phyloP scores from a whole-genome alignment of 2,329 filamentous ascomycete genomes.

The Escovopsis sp. region DNA sequence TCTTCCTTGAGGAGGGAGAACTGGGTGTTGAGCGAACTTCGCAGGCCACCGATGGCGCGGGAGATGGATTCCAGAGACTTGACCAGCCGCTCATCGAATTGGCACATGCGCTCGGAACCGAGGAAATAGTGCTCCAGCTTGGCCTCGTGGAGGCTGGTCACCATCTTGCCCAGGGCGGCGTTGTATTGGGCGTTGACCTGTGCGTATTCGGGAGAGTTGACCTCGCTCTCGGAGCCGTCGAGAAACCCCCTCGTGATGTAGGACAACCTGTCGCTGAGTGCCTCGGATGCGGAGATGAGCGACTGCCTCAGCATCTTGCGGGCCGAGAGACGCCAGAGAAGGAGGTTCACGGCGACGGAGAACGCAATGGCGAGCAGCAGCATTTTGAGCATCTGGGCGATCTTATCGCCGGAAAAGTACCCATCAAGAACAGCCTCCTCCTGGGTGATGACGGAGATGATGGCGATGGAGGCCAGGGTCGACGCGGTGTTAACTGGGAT shows the following conservation, averaged over 20 bases:
- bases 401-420: slow-evolving; percentile 67
- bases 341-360: slow-evolving; percentile 58
- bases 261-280: slow-evolving; percentile 67
- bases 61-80: slow-evolving; percentile 73
- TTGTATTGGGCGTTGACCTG: slow-evolving; percentile 49
- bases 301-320: slow-evolving; percentile 57
- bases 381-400: slow-evolving; percentile 72
- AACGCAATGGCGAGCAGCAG: slow-evolving; percentile 61
- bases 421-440: slow-evolving; percentile 76
- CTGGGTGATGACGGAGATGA: slow-evolving; percentile 82
- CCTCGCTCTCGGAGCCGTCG: slow-evolving; percentile 64
- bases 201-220: slow-evolving; percentile 51
- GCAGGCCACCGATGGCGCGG: slow-evolving; percentile 78
- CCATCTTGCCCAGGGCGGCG: slow-evolving; percentile 52
- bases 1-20: slow-evolving; percentile 64
- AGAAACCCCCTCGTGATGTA: slow-evolving; percentile 74
- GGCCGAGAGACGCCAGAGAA: slow-evolving; percentile 67
- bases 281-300: slow-evolving; percentile 56
- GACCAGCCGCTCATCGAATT: slow-evolving; percentile 63
- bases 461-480: slow-evolving; percentile 73
- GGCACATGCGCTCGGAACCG: slow-evolving; percentile 66
- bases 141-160: slow-evolving; percentile 67
- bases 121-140: slow-evolving; percentile 79
- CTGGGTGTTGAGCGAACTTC: slow-evolving; percentile 80
- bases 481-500: slow-evolving; percentile 73